These are phyloP conservation scores for Aciculosporium take DNA, from an alignment of 2,329 filamentous ascomycete genomes.

Conservation along the genomic window DNA sequence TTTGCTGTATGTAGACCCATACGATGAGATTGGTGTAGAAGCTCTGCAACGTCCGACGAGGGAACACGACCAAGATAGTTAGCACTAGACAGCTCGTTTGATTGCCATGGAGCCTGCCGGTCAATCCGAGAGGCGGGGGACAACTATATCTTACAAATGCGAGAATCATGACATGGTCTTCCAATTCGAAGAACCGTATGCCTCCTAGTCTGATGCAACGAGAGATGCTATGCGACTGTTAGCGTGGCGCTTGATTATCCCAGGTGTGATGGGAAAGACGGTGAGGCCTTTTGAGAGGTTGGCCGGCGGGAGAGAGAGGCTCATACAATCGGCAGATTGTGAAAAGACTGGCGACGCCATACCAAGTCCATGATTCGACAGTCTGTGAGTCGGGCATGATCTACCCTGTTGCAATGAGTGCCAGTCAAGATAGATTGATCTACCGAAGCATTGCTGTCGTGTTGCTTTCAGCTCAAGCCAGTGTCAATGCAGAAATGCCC, in stretches of 20 bases:
- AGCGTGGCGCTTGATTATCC: neutral
- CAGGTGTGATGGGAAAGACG: too few species aligned
- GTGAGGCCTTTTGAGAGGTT: too few species aligned
- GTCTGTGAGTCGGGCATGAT: slow-evolving; percentile 1
- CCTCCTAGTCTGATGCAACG: slow-evolving; percentile 2
- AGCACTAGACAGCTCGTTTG: neutral
- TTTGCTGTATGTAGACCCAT: slow-evolving; percentile 5
- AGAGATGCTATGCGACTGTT: neutral
- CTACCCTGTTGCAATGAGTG: neutral
- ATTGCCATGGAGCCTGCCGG: too few species aligned
- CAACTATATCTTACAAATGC: slow-evolving; percentile 2
- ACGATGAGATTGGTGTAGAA: slow-evolving; percentile 6
- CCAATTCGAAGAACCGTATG: neutral
- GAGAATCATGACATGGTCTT: slow-evolving; percentile 4
- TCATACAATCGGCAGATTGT: slow-evolving; percentile 3
- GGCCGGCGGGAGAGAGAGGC: neutral
- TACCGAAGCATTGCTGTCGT: neutral
- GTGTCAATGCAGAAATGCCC: too few species aligned
- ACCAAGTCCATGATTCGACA: slow-evolving; percentile 4
- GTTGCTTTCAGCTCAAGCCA: too few species aligned
- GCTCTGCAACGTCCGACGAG: neutral
- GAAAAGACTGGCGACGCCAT: slow-evolving; percentile 4
- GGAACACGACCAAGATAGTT: neutral
- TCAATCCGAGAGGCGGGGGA: too few species aligned
- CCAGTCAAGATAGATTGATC: neutral